These are phyloP conservation scores for Penicillium mononematosum DNA, from an alignment of 495 filamentous ascomycete genomes.

Conservation along the genomic window DNA sequence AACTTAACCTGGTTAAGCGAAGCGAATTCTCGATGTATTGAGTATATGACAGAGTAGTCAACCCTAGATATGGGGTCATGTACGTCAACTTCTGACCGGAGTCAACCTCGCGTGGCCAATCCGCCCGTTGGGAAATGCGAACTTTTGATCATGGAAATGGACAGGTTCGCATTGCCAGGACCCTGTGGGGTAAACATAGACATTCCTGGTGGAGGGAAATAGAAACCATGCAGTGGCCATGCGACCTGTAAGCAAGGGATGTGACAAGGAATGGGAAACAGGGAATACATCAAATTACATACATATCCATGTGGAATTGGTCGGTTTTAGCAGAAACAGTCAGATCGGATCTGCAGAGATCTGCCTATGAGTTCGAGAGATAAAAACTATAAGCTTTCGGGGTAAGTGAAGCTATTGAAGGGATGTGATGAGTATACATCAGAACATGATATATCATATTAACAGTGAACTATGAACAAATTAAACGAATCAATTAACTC, in stretches of 20 bases:
- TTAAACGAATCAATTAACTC: neutral
- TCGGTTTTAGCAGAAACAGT: neutral
- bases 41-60: neutral
- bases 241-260: conserved; percentile 21
- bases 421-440: neutral
- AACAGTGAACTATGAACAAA: neutral
- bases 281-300: neutral
- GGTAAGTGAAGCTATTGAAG: neutral
- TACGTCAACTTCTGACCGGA: neutral
- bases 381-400: neutral
- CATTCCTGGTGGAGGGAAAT: conserved; percentile 16
- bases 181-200: conserved; percentile 14
- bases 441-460: neutral
- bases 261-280: conserved; percentile 3
- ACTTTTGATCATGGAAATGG: neutral
- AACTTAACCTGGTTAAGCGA: neutral
- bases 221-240: conserved; percentile 20
- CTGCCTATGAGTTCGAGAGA: neutral
- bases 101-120: neutral
- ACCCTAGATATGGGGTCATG: neutral
- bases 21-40: neutral
- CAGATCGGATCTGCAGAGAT: neutral
- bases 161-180: conserved; percentile 1
- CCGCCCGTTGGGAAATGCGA: neutral
- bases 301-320: neutral